phyloP scores from a whole-genome alignment of 768 basidiomycete species.

The Ramaria sp. region DNA sequence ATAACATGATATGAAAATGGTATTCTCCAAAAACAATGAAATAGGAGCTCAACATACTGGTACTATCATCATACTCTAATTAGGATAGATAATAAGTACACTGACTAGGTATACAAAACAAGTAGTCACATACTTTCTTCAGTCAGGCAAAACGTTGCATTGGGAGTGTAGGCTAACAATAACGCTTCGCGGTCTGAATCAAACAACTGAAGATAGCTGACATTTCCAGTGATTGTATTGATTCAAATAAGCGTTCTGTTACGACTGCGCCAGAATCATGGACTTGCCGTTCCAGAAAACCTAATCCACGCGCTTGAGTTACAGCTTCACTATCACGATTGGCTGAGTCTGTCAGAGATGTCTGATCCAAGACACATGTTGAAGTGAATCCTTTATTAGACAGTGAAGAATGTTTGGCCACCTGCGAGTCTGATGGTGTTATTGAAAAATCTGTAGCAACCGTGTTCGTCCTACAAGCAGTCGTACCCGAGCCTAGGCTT shows the following conservation, averaged over 20 bases:
- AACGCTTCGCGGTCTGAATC: neutral
- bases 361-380: neutral
- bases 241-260: too few relatives aligned
- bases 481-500: neutral
- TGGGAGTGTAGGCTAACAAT: neutral
- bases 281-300: slow-evolving; percentile 7
- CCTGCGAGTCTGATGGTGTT: neutral
- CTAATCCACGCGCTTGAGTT: neutral
- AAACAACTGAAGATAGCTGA: slow-evolving; percentile 5
- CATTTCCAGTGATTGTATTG: too few relatives aligned
- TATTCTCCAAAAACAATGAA: too few relatives aligned
- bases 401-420: too few relatives aligned
- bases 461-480: neutral
- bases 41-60: too few relatives aligned
- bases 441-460: neutral
- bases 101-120: too few relatives aligned
- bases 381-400: neutral
- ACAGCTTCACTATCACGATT: too few relatives aligned
- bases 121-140: neutral
- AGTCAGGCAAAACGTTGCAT: slow-evolving; percentile 1
- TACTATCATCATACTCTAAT: too few relatives aligned
- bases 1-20: too few relatives aligned
- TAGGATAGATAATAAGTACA: too few relatives aligned
- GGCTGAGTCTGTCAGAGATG: neutral
- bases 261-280: neutral